A percentile compares a stretch with the other conserved stretches of the same genome.
Evolutionary conservation across 2,329 filamentous ascomycete species (phyloP).

Genomic region (Nigrospora sphaerica): DNA sequence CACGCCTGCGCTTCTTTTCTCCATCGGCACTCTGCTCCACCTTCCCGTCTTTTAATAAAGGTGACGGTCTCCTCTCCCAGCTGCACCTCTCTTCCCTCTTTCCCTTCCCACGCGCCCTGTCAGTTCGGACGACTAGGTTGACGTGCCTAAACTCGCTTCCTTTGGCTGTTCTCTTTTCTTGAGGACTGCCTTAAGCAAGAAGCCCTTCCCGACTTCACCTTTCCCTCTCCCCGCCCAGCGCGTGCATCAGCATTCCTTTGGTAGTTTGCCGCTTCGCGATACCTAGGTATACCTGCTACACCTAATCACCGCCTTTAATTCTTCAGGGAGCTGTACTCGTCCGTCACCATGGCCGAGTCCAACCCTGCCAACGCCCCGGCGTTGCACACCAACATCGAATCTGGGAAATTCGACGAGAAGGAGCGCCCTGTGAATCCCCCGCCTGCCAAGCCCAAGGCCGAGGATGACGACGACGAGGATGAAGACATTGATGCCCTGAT

Average conservation of each 20-base stretch:
- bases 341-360: conserved; percentile 45
- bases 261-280: background rate
- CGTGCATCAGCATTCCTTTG: conserved; percentile 1
- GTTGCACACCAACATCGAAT: conserved; percentile 58
- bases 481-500: conserved; percentile 84
- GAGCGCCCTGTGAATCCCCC: conserved; percentile 26
- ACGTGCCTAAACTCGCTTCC: conserved; percentile 4
- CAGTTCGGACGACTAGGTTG: conserved; percentile 2
- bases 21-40: conserved; percentile 4
- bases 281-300: conserved; percentile 1
- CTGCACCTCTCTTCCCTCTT: background rate
- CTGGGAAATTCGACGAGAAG: conserved; percentile 61
- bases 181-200: conserved; percentile 1
- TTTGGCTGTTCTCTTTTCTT: conserved; percentile 1
- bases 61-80: background rate
- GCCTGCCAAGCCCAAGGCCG: conserved; percentile 32
- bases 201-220: background rate
- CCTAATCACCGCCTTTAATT: background rate
- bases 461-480: conserved; percentile 65
- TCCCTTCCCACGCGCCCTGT: conserved; percentile 2
- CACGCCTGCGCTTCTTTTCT: background rate
- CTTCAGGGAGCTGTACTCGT: conserved; percentile 7
- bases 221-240: background rate
- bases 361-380: conserved; percentile 45
- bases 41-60: conserved; percentile 1